A percentile compares a stretch with the other conserved stretches of the same genome.
Evolutionary conservation across 495 filamentous ascomycete genomes (phyloP).

Genomic region (Neurospora sp.): DNA sequence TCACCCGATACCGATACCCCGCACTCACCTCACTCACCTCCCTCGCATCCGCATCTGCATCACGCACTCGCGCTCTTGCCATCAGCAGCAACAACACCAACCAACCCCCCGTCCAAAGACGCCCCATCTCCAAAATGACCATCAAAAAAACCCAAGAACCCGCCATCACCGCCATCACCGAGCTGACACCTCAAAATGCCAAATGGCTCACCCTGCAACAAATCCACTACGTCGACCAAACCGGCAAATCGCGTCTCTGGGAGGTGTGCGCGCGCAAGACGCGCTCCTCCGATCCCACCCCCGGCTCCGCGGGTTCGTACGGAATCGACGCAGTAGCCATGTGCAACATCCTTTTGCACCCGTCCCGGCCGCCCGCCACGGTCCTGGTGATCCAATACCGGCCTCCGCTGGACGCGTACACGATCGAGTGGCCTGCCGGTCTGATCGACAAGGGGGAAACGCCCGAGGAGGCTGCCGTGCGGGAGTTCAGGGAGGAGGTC

Average conservation of each 20-base stretch:
- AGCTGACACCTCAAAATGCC: slow-evolving; percentile 33
- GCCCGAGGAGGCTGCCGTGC: slow-evolving; percentile 65
- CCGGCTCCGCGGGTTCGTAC: neutral
- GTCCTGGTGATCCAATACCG: slow-evolving; percentile 55
- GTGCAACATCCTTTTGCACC: slow-evolving; percentile 42
- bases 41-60: neutral
- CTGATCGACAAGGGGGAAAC: slow-evolving; percentile 72
- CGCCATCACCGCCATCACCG: slow-evolving; percentile 33
- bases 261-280: slow-evolving; percentile 46
- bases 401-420: slow-evolving; percentile 65
- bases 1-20: neutral
- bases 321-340: slow-evolving; percentile 49
- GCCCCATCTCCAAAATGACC: slow-evolving; percentile 2
- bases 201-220: slow-evolving; percentile 44
- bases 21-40: neutral
- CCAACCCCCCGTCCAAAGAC: neutral
- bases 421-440: slow-evolving; percentile 77
- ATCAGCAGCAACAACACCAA: neutral
- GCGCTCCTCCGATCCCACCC: slow-evolving; percentile 11
- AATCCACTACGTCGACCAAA: slow-evolving; percentile 42
- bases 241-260: slow-evolving; percentile 41
- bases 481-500: slow-evolving; percentile 85
- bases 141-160: slow-evolving; percentile 30
- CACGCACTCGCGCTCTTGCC: neutral
- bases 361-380: slow-evolving; percentile 35